phyloP scores from a whole-genome alignment of 2,329 filamentous ascomycete genomes.

The Sphaerulina musiva region DNA sequence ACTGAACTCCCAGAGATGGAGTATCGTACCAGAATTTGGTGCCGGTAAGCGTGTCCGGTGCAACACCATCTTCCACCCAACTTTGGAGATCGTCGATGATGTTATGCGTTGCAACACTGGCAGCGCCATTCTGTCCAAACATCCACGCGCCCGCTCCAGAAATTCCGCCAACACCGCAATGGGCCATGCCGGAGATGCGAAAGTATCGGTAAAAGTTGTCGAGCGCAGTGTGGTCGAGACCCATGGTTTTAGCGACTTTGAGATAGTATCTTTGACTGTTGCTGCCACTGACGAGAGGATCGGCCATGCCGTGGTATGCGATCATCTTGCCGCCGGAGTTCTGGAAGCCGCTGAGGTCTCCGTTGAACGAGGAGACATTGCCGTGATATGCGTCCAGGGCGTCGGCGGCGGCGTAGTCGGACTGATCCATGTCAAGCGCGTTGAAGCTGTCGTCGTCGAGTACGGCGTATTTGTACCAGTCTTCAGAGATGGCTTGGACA shows the following conservation, averaged over 20 bases:
- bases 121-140: constrained; percentile 35
- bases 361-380: constrained; percentile 38
- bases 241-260: constrained; percentile 38
- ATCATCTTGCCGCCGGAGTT: constrained; percentile 42
- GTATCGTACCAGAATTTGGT: constrained; percentile 43
- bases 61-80: constrained; percentile 32
- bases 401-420: constrained; percentile 39
- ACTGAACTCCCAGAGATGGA: constrained; percentile 37
- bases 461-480: constrained; percentile 48
- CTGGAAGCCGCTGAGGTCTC: constrained; percentile 36
- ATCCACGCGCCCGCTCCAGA: constrained; percentile 40
- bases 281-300: constrained; percentile 41
- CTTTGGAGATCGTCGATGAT: constrained; percentile 43
- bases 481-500: constrained; percentile 40
- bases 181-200: constrained; percentile 47
- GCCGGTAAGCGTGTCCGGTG: constrained; percentile 34
- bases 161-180: constrained; percentile 43
- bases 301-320: constrained; percentile 39
- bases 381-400: constrained; percentile 37
- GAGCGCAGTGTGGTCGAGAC: constrained; percentile 34
- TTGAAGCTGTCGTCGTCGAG: constrained; percentile 43
- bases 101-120: constrained; percentile 36
- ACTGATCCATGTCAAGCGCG: constrained; percentile 33
- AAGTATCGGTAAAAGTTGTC: constrained; percentile 45
- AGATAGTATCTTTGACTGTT: constrained; percentile 47